These are phyloP conservation scores for Neospora caninum DNA, from an alignment of 169 alveolate species.

Conservation along the genomic window DNA sequence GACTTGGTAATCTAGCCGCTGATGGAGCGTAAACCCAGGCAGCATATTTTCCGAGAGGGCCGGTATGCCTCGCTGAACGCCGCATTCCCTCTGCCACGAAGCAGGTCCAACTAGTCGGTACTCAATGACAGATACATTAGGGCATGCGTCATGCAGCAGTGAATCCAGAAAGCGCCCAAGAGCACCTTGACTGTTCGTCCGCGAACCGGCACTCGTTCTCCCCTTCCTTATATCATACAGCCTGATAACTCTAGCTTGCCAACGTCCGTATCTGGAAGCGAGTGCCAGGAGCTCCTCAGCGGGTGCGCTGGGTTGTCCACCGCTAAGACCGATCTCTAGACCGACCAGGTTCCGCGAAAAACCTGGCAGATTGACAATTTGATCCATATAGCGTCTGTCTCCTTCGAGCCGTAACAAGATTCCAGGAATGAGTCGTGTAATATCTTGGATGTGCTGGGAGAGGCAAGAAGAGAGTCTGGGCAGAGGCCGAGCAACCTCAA, in stretches of 20 bases:
- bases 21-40: not conserved
- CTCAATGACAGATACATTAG: not conserved
- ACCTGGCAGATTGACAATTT: not conserved
- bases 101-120: constrained; percentile 11
- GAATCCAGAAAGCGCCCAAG: not conserved
- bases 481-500: not conserved
- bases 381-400: not conserved
- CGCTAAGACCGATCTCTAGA: not conserved
- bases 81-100: constrained; percentile 19
- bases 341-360: not conserved
- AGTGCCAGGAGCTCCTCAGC: not conserved
- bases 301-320: not conserved
- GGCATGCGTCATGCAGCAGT: not conserved
- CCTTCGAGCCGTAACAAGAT: not conserved
- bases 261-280: not conserved
- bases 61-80: not conserved
- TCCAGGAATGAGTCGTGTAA: not conserved
- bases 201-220: not conserved
- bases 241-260: not conserved
- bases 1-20: not conserved
- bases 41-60: not conserved
- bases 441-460: not conserved
- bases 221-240: not conserved
- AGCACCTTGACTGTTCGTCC: not conserved
- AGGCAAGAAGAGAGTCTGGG: not conserved